Evolutionary conservation across 495 filamentous ascomycete genomes (phyloP), one percentile per base, ranked within the genome.

Genomic region (Chaetomium fimeti): DNA sequence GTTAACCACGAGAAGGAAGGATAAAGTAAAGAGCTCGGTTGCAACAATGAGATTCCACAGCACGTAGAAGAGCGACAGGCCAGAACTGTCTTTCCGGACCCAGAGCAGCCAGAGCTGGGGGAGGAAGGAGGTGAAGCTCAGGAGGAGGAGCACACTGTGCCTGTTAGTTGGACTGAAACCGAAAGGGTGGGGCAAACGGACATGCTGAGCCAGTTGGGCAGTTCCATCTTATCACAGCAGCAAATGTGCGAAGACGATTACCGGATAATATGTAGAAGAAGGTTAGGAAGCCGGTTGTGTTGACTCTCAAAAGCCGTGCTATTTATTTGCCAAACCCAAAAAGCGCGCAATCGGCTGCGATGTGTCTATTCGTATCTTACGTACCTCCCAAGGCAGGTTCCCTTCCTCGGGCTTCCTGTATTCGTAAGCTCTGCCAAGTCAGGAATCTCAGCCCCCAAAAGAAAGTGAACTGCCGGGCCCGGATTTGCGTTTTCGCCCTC

Each of bases 81-180:
- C 54, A 8, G 29, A 57, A 20, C 32, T 42, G 32, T 42, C 32
- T 13, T 25, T 42, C n/a, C 32, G 54, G n/a, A 42, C 2, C n/a
- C n/a, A 57, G 9, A 57, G 54, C 54, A 40, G 36, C 32, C 36
- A 15, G 20, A 57, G 32, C 54, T 57, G 54, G n/a, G 54, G 32
- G 32, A 57, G 54, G 18, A 57, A 57, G 0, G 36, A 57, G 20
- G 15, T 18, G 20, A 42, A 42, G 54, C n/a, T 57, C 54, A 57
- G 18, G 6, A 55, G 27, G 9, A 57, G 54, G 54, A 42, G 54
- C 7, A 42, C 54, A 25, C 32, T 57, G 54, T 42, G n/a, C 53
- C 8, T 56, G 29, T 40, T 56, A 20, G 16, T n/a, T 36, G 5
- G 16, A 1, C 12, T 32, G 28, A 25, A 55, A 11, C 52, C 27